Conservation (phyloP, 1,284 basidiomycete species). For the Boletus smithii region DNA sequence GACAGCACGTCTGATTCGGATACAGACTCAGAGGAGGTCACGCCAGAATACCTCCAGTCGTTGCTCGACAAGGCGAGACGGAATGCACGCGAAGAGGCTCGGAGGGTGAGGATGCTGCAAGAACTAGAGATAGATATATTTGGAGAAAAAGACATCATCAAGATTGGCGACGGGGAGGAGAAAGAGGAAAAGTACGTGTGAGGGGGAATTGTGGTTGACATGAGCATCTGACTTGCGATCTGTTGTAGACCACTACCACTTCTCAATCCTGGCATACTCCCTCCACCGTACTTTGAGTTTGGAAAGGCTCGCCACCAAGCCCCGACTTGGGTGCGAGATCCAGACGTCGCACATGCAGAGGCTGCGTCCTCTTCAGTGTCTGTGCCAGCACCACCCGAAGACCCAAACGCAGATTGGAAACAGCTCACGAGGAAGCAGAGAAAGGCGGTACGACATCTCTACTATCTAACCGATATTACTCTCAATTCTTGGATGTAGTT, state of each 20-base stretch:
- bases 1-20: slow-evolving; percentile 19
- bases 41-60: slow-evolving; percentile 59
- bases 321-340: slow-evolving; percentile 53
- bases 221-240: slow-evolving; percentile 9
- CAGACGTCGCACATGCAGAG: slow-evolving; percentile 54
- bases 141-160: slow-evolving; percentile 47
- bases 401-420: slow-evolving; percentile 56
- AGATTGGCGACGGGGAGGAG: slow-evolving; percentile 37
- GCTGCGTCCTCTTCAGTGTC: slow-evolving; percentile 43
- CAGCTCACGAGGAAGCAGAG: slow-evolving; percentile 63
- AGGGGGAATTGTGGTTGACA: slow-evolving; percentile 4
- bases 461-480: neutral
- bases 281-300: slow-evolving; percentile 58
- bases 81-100: slow-evolving; percentile 41
- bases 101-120: slow-evolving; percentile 23
- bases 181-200: slow-evolving; percentile 38
- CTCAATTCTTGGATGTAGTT: slow-evolving; percentile 41
- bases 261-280: slow-evolving; percentile 61
- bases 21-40: slow-evolving; percentile 43
- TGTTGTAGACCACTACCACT: slow-evolving; percentile 56
- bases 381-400: slow-evolving; percentile 56
- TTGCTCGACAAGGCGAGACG: slow-evolving; percentile 58
- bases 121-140: slow-evolving; percentile 18
- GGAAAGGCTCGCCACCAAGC: slow-evolving; percentile 42
- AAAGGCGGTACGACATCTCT: slow-evolving; percentile 51